phyloP scores from a whole-genome alignment of 371 early-diverging fungal species.

The Mucor irregularis region DNA sequence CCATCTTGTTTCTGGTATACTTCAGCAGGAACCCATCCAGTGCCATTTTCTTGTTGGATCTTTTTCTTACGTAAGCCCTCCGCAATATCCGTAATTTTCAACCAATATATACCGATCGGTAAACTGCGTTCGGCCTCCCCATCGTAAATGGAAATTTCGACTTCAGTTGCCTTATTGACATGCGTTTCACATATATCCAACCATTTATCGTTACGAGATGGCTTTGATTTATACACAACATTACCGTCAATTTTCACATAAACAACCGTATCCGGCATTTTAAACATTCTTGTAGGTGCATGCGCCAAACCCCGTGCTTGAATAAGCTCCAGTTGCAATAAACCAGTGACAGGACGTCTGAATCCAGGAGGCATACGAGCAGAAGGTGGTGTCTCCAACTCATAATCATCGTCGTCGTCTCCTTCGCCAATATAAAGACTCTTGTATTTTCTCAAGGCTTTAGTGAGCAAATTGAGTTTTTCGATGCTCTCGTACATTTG shows the following conservation, averaged over 20 bases:
- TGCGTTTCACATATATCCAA: conserved; percentile 83
- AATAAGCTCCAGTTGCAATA: conserved; percentile 66
- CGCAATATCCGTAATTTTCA: conserved; percentile 80
- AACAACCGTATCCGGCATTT: conserved; percentile 59
- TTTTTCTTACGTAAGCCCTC: conserved; percentile 76
- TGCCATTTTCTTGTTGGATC: conserved; percentile 59
- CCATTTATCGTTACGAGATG: conserved; percentile 74
- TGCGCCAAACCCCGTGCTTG: conserved; percentile 71
- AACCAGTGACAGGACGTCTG: conserved; percentile 77
- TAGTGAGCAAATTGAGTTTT: conserved; percentile 77
- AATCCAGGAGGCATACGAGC: conserved; percentile 65
- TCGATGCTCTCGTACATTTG: conserved; percentile 79
- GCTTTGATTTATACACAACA: conserved; percentile 73
- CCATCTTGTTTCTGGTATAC: conserved; percentile 35
- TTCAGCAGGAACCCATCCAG: conserved; percentile 54
- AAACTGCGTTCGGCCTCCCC: conserved; percentile 65
- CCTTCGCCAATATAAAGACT: conserved; percentile 75
- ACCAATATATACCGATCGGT: conserved; percentile 81
- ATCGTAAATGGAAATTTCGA: conserved; percentile 87
- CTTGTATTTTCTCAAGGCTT: conserved; percentile 83
- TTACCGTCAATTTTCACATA: conserved; percentile 87
- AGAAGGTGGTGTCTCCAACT: conserved; percentile 50
- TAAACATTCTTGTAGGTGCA: conserved; percentile 56
- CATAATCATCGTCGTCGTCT: conserved; percentile 69
- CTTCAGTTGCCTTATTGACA: conserved; percentile 87